Percentiles rank a stretch among this genome's conserved stretches.
Conservation (phyloP, 2,329 filamentous ascomycete species). For the Aurifilum marmelostoma region DNA sequence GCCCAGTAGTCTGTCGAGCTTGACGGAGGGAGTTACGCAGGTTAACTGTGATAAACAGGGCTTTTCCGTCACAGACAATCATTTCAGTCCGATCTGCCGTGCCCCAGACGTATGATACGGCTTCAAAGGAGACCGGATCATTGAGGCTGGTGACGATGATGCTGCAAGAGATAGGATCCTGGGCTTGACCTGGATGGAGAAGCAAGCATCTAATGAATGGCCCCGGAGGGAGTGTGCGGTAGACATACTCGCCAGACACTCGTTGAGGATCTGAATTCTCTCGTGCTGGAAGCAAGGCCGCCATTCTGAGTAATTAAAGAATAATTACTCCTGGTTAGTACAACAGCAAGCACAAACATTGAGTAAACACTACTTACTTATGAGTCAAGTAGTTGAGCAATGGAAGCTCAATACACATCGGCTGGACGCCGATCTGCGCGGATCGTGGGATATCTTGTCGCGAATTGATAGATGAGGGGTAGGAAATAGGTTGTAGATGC, state of each 20-base stretch:
- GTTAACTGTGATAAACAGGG: background rate
- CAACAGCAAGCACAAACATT: no score
- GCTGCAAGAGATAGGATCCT: background rate
- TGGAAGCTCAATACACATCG: background rate
- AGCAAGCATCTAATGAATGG: background rate
- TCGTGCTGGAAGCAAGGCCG: background rate
- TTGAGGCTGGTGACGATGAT: background rate
- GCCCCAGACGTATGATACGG: slow-evolving; percentile 20
- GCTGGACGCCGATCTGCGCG: no score
- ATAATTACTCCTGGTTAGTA: no score
- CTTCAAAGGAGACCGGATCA: background rate
- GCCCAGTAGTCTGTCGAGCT: background rate
- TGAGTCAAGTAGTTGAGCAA: background rate
- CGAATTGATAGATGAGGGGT: background rate
- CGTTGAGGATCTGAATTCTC: background rate
- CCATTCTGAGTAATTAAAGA: background rate
- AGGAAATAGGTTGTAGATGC: background rate
- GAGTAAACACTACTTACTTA: background rate
- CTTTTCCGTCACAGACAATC: background rate
- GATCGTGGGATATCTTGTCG: background rate
- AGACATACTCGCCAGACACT: slow-evolving; percentile 1
- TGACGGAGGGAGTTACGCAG: background rate
- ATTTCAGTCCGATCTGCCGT: slow-evolving; percentile 2
- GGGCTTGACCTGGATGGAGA: background rate
- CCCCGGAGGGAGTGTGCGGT: background rate